Evolutionary conservation across 352 stramenopile species (phyloP).

Genomic region (Stramenopiles sp.): DNA sequence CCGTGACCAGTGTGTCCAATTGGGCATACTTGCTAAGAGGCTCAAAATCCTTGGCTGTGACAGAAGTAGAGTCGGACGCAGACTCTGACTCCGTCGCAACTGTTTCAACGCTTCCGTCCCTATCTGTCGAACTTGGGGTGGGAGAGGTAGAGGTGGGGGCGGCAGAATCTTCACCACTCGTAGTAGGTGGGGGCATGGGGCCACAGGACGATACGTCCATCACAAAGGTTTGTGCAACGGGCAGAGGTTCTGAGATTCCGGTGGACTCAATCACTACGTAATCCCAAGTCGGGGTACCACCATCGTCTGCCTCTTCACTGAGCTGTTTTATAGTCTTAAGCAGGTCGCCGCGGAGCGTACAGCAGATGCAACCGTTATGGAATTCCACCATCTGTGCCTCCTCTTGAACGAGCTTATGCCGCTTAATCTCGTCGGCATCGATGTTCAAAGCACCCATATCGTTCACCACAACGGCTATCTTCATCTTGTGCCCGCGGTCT

Average conservation of each 20-base stretch:
- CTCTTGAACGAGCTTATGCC: conserved; percentile 29
- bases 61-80: too few species aligned
- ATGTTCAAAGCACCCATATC: conserved; percentile 71
- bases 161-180: neutral
- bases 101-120: too few species aligned
- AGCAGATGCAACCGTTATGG: conserved; percentile 69
- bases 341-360: conserved; percentile 56
- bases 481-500: conserved; percentile 37
- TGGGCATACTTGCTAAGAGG: conserved; percentile 22
- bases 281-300: conserved; percentile 34
- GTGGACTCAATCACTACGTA: conserved; percentile 82
- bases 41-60: too few species aligned
- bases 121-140: too few species aligned
- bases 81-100: neutral
- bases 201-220: conserved; percentile 30
- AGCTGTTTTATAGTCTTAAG: conserved; percentile 51
- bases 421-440: conserved; percentile 42
- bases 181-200: neutral
- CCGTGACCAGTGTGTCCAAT: conserved; percentile 71
- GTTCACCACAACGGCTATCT: conserved; percentile 62
- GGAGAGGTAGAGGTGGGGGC: too few species aligned
- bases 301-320: conserved; percentile 26
- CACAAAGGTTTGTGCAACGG: conserved; percentile 71
- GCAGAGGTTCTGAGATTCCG: conserved; percentile 76
- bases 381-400: conserved; percentile 60